Evolutionary conservation across 116 monocot species (phyloP).

Genomic region (Phalaenopsis hybrid): DNA sequence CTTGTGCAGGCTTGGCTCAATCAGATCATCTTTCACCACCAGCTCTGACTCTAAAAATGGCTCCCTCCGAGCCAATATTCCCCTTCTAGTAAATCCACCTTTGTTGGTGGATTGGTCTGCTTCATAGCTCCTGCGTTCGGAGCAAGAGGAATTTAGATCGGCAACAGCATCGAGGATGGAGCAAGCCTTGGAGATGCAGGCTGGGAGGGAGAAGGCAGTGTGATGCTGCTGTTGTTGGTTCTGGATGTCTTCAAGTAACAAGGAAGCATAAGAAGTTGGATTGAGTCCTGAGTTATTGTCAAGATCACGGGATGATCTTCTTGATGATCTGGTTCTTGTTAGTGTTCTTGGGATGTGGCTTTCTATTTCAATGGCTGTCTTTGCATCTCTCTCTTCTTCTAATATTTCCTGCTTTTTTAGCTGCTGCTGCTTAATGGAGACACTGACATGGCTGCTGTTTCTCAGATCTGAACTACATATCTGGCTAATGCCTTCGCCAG

Average conservation of each 20-base stretch:
- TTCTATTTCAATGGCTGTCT: constrained; percentile 9
- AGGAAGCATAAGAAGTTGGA: constrained; percentile 33
- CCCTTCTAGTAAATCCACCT: constrained; percentile 8
- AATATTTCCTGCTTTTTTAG: constrained; percentile 20
- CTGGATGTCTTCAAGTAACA: constrained; percentile 79
- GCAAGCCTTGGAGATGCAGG: constrained; percentile 84
- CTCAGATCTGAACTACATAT: background rate
- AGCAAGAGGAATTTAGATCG: constrained; percentile 66
- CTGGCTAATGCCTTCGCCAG: background rate
- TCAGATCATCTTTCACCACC: constrained; percentile 31
- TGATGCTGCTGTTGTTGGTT: constrained; percentile 53
- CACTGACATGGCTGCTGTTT: background rate
- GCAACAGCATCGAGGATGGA: constrained; percentile 94
- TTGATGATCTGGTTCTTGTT: constrained; percentile 50
- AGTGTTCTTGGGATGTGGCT: constrained; percentile 20
- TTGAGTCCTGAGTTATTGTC: constrained; percentile 28
- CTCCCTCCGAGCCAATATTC: constrained; percentile 12
- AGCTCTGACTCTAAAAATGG: constrained; percentile 45
- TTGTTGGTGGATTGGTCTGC: constrained; percentile 15
- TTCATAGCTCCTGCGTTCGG: constrained; percentile 23
- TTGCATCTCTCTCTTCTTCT: constrained; percentile 12
- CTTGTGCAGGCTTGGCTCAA: constrained; percentile 67
- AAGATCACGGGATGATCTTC: constrained; percentile 70
- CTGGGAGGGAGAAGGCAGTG: constrained; percentile 62
- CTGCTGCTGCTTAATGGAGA: constrained; percentile 1